Evolutionary conservation across 805 yeast species (phyloP), one percentile per base, ranked within the genome.

Genomic region (Saccharomyces eubayanus): DNA sequence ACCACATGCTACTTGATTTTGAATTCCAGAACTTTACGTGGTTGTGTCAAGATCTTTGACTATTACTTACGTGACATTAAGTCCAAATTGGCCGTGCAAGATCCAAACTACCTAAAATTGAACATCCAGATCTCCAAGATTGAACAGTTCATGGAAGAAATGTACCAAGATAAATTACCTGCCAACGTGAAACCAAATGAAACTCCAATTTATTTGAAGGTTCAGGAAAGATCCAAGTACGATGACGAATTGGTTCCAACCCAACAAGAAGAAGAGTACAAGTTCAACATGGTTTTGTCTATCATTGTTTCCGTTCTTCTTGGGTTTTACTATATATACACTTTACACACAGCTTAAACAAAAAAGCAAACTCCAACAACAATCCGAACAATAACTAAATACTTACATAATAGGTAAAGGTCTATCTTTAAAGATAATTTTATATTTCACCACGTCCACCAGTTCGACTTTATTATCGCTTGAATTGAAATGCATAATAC

Each of bases 81-180:
- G 71, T 85, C 82, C 59, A 83, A 85, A 70, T 81, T 92, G 49
- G 78, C 81, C 12, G 94, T 91, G 31, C 73, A 77, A 40, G 98
- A 92, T 73, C 96, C 96, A 57, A 86, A 86, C 73, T 92, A 88
- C 71, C 75, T 91, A 64, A 80, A 83, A 56, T 80, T 94, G 60
- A 96, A 95, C 62, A 81, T 89, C 59, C 81, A 82, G 59, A 87
- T 96, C 69, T 96, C 94, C 51, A 86, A 87, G 70, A 82, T 94
- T 59, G 96, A 89, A 65, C 96, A 88, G 73, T 86, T 82, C 70
- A 84, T 92, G 63, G 96, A 92, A 67, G 75, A 76, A 50, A 76
- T 87, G 79, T 82, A 83, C 67, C 94, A 91, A 58, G 69, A 69
- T 12, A 75, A 84, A 53, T 65, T 84, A 51, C 91, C 91, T 46